A percentile compares a stretch with the other conserved stretches of the same genome.
Conservation (phyloP, 202 grass and related monocot genomes). For the Tripidium arundinaceum region DNA sequence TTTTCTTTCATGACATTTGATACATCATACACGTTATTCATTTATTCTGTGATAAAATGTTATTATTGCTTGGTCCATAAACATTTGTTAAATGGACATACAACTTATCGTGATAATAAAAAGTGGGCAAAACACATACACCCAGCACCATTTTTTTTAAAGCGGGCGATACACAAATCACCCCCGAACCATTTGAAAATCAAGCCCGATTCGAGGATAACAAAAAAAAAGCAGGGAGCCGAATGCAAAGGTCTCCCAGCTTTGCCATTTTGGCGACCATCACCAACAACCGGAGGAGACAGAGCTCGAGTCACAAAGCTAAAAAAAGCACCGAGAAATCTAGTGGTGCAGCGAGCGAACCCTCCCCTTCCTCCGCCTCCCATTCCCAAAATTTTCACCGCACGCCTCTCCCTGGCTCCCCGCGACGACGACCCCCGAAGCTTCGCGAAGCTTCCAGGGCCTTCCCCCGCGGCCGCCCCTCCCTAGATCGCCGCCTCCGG, state of each 20-base stretch:
- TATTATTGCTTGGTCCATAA: no score
- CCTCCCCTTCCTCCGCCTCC: conserved; percentile 17
- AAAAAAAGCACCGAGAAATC: conserved; percentile 54
- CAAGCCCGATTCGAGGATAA: background rate
- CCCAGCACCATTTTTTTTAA: background rate
- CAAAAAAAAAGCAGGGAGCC: background rate
- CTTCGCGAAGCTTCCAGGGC: conserved; percentile 52
- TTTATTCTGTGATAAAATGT: background rate
- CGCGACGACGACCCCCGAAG: conserved; percentile 35
- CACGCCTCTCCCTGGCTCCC: conserved; percentile 9
- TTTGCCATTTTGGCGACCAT: conserved; percentile 38
- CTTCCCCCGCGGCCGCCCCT: conserved; percentile 8
- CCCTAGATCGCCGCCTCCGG: conserved; percentile 35
- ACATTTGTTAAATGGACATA: background rate
- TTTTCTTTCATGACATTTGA: no score
- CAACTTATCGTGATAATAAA: no score
- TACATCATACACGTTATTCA: background rate
- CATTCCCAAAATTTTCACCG: conserved; percentile 27
- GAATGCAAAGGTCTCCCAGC: background rate
- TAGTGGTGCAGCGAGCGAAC: conserved; percentile 43
- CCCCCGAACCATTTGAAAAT: background rate
- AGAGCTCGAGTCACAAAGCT: conserved; percentile 20
- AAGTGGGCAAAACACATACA: background rate
- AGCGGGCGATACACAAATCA: background rate
- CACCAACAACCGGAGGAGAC: conserved; percentile 34